phyloP scores from a whole-genome alignment of 2,329 filamentous ascomycete species.

The Fusarium agapanthi region DNA sequence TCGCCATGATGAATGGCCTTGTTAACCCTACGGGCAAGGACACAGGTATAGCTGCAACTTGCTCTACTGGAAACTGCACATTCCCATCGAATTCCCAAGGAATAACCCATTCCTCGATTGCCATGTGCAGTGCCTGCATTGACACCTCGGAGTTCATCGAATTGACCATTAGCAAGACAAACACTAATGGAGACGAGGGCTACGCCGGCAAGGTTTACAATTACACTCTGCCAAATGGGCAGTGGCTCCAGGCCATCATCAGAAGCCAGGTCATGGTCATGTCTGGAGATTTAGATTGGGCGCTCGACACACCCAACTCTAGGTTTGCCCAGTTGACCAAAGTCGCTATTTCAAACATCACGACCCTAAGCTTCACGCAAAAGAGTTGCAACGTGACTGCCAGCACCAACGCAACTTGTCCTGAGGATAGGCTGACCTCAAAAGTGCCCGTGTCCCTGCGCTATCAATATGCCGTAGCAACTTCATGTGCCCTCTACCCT shows the following conservation, averaged over 20 bases:
- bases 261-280: background rate
- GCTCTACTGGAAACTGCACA: conserved; percentile 5
- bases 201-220: background rate
- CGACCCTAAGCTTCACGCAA: background rate
- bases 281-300: background rate
- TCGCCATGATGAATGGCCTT: background rate
- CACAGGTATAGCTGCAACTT: background rate
- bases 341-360: background rate
- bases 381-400: background rate
- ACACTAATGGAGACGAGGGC: fast-evolving
- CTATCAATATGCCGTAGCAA: background rate
- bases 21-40: background rate
- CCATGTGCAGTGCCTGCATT: conserved; percentile 2
- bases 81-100: background rate
- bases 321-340: background rate
- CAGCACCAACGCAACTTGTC: background rate
- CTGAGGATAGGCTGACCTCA: background rate
- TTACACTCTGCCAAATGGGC: background rate
- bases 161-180: fast-evolving
- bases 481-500: background rate
- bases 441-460: background rate
- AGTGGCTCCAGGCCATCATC: background rate
- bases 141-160: background rate
- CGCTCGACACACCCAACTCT: background rate
- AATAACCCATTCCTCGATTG: background rate